Evolutionary conservation across 768 basidiomycete species (phyloP).

Genomic region (Imleria badia): DNA sequence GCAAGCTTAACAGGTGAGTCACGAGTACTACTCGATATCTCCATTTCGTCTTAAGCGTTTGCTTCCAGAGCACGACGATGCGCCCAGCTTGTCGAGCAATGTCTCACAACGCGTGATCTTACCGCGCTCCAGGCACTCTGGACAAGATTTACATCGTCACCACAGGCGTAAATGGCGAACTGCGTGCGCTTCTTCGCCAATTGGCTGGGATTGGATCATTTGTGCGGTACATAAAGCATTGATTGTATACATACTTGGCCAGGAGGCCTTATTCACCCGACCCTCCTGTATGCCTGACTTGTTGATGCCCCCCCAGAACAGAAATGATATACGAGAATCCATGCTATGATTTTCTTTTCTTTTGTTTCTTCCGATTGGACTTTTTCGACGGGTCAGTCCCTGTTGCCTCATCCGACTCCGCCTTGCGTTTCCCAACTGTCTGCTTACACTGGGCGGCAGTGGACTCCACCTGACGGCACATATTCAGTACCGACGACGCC

Average conservation of each 20-base stretch:
- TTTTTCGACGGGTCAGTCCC: conserved; percentile 35
- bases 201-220: not conserved
- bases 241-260: not conserved
- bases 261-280: not conserved
- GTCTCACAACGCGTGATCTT: conserved; percentile 21
- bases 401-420: conserved; percentile 23
- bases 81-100: conserved; percentile 26
- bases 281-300: not conserved
- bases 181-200: not conserved
- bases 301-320: not conserved
- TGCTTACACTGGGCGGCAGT: conserved; percentile 8
- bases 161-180: conserved; percentile 4
- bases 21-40: not conserved
- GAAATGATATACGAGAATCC: not conserved
- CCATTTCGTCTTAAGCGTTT: not conserved
- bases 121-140: conserved; percentile 23
- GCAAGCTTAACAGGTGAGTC: conserved; percentile 49
- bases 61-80: conserved; percentile 28
- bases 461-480: conserved; percentile 62
- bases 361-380: conserved; percentile 47
- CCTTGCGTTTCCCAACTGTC: conserved; percentile 40
- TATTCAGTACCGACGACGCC: conserved; percentile 56
- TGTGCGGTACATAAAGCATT: not conserved
- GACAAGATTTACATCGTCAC: conserved; percentile 8
- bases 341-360: conserved; percentile 34